phyloP scores from a whole-genome alignment of 495 filamentous ascomycete genomes.

The Niebla homalea region DNA sequence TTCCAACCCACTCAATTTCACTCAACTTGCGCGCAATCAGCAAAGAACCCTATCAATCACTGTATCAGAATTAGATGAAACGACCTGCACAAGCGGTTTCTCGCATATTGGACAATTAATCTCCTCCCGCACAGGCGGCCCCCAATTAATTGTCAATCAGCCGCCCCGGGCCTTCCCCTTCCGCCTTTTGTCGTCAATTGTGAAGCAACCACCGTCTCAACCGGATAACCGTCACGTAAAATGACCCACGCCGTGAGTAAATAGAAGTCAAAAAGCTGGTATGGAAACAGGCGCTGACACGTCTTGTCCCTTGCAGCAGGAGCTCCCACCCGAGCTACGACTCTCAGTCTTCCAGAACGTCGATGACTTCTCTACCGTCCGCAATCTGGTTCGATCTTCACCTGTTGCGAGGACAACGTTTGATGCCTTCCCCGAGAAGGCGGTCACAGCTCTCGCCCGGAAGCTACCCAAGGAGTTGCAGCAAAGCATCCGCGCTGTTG shows the following conservation, averaged over 20 bases:
- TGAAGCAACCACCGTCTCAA: background rate
- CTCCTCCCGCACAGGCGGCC: no score
- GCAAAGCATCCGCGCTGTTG: background rate
- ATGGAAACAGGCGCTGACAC: background rate
- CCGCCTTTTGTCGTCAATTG: background rate
- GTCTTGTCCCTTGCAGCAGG: background rate
- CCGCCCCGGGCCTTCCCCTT: no score
- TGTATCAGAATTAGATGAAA: no score
- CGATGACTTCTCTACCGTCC: background rate
- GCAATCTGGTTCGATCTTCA: background rate
- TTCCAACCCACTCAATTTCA: no score
- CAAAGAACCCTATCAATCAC: no score
- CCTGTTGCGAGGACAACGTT: background rate
- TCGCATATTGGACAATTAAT: no score
- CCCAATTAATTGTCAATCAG: no score
- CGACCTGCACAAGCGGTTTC: no score
- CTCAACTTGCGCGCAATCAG: no score
- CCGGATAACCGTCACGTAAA: background rate
- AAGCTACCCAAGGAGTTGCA: background rate
- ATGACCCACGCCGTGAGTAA: background rate
- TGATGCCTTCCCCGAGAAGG: background rate
- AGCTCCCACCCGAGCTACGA: background rate
- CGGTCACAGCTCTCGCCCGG: background rate
- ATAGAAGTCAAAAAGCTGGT: background rate
- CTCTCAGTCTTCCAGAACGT: background rate